Percentiles rank a stretch among this genome's conserved stretches.
phyloP scores from a whole-genome alignment of 805 yeast genomes.

The Candida caryicola region DNA sequence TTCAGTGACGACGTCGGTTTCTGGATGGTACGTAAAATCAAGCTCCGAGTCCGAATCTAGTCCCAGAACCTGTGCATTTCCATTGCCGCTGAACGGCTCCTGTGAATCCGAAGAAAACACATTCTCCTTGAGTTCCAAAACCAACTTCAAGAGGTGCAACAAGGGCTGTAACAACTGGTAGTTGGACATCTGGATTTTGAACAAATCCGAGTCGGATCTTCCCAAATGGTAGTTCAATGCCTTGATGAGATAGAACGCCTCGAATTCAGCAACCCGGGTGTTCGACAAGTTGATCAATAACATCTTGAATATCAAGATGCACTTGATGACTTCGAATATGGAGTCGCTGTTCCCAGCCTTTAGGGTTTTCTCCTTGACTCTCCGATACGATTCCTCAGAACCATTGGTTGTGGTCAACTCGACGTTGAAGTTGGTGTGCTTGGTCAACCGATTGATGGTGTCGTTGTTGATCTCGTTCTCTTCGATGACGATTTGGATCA shows the following conservation, averaged over 20 bases:
- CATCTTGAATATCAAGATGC: conserved; percentile 21
- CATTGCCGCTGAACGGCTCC: background rate
- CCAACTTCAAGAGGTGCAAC: conserved; percentile 28
- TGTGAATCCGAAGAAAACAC: background rate
- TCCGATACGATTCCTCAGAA: conserved; percentile 1
- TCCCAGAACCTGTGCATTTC: background rate
- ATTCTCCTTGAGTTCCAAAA: conserved; percentile 8
- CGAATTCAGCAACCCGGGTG: conserved; percentile 13
- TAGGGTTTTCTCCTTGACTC: conserved; percentile 6
- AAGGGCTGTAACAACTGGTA: conserved; percentile 32
- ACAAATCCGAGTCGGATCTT: conserved; percentile 13
- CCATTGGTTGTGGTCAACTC: background rate
- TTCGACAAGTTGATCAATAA: conserved; percentile 20
- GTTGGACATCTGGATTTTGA: conserved; percentile 25
- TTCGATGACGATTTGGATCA: conserved; percentile 7
- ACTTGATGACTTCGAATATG: conserved; percentile 12
- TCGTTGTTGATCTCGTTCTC: conserved; percentile 4
- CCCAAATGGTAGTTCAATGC: conserved; percentile 12
- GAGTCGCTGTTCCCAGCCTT: conserved; percentile 6
- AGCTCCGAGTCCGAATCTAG: too few relatives aligned
- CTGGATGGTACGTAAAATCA: conserved; percentile 1
- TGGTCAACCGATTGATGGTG: conserved; percentile 5
- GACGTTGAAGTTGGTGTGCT: conserved; percentile 12
- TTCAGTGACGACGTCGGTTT: conserved; percentile 10
- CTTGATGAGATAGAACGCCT: conserved; percentile 17